These are phyloP conservation scores for Hordeum marinum DNA, from an alignment of 176 grass and related monocot genomes.

Conservation along the genomic window DNA sequence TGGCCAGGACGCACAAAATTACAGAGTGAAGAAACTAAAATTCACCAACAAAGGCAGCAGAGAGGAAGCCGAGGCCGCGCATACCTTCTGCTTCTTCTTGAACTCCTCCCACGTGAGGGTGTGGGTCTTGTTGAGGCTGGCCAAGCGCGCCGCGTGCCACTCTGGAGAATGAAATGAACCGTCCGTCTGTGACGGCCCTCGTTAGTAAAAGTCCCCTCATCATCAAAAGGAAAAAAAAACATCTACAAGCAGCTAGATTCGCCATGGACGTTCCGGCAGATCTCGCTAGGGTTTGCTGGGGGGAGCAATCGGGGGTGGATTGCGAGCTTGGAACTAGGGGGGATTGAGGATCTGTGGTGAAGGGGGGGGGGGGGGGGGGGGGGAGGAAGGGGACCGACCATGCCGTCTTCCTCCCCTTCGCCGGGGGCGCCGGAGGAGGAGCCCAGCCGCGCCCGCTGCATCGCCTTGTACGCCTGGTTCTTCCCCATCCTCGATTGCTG, in stretches of 20 bases:
- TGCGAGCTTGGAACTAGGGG: background rate
- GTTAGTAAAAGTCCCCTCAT: conserved; percentile 68
- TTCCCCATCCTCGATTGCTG: conserved; percentile 64
- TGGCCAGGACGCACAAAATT: background rate
- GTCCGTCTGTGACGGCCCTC: conserved; percentile 90
- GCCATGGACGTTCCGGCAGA: background rate
- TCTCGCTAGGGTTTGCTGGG: background rate
- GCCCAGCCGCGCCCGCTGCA: conserved; percentile 88
- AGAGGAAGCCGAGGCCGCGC: background rate
- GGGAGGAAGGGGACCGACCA: conserved; percentile 98
- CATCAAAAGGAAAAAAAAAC: background rate
- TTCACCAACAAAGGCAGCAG: background rate
- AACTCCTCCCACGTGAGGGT: conserved; percentile 99
- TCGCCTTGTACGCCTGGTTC: conserved; percentile 99
- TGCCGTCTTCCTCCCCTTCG: conserved; percentile 85
- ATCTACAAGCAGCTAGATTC: background rate
- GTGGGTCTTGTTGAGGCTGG: conserved; percentile 92
- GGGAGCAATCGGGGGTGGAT: background rate
- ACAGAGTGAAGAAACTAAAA: background rate
- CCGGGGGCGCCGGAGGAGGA: conserved; percentile 69
- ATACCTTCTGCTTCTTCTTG: conserved; percentile 99
- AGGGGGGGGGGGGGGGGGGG: conserved; percentile 28
- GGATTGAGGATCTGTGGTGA: conserved; percentile 18
- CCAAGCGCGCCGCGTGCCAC: conserved; percentile 99
- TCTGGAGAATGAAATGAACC: conserved; percentile 99